Conservation (phyloP, 495 filamentous ascomycete genomes). For the Hypomontagnella submonticulosa region DNA sequence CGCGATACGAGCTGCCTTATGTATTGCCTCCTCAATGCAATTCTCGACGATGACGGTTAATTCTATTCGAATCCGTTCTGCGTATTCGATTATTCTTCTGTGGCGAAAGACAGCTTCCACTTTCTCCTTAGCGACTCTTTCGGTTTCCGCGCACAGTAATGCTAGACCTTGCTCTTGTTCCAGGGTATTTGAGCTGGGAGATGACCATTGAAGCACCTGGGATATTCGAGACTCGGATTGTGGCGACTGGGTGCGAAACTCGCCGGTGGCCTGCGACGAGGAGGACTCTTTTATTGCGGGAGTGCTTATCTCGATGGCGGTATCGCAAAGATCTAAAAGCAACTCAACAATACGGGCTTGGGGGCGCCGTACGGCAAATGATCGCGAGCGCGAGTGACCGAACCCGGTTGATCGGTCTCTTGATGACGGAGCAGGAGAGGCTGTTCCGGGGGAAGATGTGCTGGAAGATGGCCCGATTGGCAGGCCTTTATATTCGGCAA, state of each 20-base stretch:
- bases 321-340: conserved; percentile 94
- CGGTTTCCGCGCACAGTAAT: conserved; percentile 87
- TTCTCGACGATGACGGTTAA: conserved; percentile 91
- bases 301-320: conserved; percentile 91
- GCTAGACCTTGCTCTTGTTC: conserved; percentile 94
- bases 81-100: conserved; percentile 92
- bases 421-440: conserved; percentile 76
- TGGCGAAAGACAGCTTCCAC: conserved; percentile 93
- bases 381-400: conserved; percentile 77
- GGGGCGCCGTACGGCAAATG: conserved; percentile 88
- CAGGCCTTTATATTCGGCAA: conserved; percentile 90
- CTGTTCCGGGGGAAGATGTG: conserved; percentile 67
- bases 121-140: conserved; percentile 81
- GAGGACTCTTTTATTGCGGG: conserved; percentile 87
- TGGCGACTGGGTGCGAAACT: conserved; percentile 90
- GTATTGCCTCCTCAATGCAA: conserved; percentile 91
- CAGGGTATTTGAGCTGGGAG: conserved; percentile 87
- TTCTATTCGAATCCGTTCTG: conserved; percentile 93
- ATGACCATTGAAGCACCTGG: conserved; percentile 95
- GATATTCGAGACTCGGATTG: conserved; percentile 92
- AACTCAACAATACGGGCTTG: conserved; percentile 93
- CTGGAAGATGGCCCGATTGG: conserved; percentile 82
- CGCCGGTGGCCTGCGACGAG: conserved; percentile 69
- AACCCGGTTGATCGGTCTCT: conserved; percentile 82
- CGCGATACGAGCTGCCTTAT: conserved; percentile 88